phyloP scores from a whole-genome alignment of 2,329 filamentous ascomycete genomes.

The Diaporthe batatas region DNA sequence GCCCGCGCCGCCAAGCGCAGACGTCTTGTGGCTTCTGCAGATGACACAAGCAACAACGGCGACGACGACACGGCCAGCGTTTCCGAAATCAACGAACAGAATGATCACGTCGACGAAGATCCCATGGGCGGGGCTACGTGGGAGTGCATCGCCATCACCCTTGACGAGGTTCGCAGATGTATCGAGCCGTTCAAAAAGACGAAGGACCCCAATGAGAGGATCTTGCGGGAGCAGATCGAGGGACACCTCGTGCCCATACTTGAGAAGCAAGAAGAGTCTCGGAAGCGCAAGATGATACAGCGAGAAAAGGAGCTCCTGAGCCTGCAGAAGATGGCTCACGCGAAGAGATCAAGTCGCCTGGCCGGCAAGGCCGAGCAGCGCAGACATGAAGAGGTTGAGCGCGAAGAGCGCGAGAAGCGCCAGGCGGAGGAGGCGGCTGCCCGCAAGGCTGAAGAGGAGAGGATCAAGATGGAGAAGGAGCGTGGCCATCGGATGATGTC shows the following conservation, averaged over 20 bases:
- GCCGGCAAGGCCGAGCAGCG: constrained; percentile 85
- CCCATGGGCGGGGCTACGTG: constrained; percentile 83
- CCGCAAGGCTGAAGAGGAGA: constrained; percentile 75
- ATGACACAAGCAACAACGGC: constrained; percentile 45
- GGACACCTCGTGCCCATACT: constrained; percentile 87
- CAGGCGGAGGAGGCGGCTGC: constrained; percentile 74
- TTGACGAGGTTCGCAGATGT: constrained; percentile 82
- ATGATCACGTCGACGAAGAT: constrained; percentile 53
- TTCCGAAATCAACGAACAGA: constrained; percentile 48
- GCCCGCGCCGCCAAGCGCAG: constrained; percentile 80
- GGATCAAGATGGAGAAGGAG: constrained; percentile 74
- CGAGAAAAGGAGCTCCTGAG: constrained; percentile 84
- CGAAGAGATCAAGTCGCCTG: constrained; percentile 92
- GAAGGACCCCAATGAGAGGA: constrained; percentile 87
- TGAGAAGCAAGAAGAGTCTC: constrained; percentile 80
- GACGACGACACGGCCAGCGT: constrained; percentile 54
- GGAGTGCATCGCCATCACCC: constrained; percentile 89
- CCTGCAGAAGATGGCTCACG: constrained; percentile 88
- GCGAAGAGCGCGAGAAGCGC: constrained; percentile 77
- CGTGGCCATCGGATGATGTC: constrained; percentile 85
- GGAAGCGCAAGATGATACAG: constrained; percentile 76
- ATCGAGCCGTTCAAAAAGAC: constrained; percentile 79
- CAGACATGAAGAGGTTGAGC: constrained; percentile 77
- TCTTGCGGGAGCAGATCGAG: constrained; percentile 77
- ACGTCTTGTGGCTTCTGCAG: constrained; percentile 64